Evolutionary conservation across 805 yeast genomes (phyloP).

Genomic region (Monosporozyma yasuniensis): DNA sequence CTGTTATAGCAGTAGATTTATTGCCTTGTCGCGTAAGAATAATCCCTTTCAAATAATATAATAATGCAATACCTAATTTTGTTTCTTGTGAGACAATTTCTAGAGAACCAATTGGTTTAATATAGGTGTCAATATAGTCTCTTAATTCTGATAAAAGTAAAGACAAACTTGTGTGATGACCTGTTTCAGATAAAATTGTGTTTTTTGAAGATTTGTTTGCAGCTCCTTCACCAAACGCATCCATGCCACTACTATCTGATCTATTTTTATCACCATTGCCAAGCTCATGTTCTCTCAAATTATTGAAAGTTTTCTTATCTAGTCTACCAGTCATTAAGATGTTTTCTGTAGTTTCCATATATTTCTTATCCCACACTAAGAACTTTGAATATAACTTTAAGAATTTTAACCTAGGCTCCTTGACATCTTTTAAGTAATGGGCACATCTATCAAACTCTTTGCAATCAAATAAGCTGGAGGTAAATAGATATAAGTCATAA

Average conservation of each 20-base stretch:
- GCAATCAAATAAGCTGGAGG: conserved; percentile 66
- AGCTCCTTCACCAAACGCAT: background rate
- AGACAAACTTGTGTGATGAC: conserved; percentile 22
- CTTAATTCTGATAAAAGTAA: conserved; percentile 37
- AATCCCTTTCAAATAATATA: conserved; percentile 67
- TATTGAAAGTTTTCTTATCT: conserved; percentile 5
- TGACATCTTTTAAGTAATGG: conserved; percentile 43
- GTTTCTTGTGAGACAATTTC: background rate
- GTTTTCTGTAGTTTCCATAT: conserved; percentile 64
- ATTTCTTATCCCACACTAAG: conserved; percentile 68
- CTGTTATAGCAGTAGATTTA: conserved; percentile 48
- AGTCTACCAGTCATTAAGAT: conserved; percentile 36
- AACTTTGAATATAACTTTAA: conserved; percentile 59
- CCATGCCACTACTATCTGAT: background rate
- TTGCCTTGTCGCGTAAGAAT: conserved; percentile 51
- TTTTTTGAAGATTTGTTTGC: background rate
- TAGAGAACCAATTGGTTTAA: background rate
- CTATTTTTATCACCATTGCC: conserved; percentile 5
- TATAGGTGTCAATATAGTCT: conserved; percentile 3
- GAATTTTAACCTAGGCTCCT: conserved; percentile 44
- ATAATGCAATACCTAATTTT: conserved; percentile 38
- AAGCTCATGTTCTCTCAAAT: background rate
- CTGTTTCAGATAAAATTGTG: conserved; percentile 11
- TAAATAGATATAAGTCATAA: conserved; percentile 44
- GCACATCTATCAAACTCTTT: conserved; percentile 80